phyloP scores from a whole-genome alignment of 2,329 filamentous ascomycete species.

The Penicillium sp. region DNA sequence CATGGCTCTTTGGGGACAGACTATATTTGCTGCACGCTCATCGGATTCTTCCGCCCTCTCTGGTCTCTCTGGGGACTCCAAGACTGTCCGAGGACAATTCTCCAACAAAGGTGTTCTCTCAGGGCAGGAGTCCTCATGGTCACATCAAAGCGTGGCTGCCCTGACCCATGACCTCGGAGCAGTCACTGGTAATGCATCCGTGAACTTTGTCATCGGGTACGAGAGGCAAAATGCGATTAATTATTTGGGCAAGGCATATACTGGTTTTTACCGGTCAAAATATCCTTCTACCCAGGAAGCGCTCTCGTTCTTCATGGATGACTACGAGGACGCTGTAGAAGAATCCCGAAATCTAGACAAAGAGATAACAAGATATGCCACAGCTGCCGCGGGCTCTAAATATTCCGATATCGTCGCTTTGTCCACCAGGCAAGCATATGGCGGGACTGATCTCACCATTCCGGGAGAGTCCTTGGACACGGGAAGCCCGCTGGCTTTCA shows the following conservation, averaged over 20 bases:
- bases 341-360: slow-evolving; percentile 34
- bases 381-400: slow-evolving; percentile 31
- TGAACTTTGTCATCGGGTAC: slow-evolving; percentile 42
- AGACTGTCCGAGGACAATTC: slow-evolving; percentile 31
- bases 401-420: slow-evolving; percentile 41
- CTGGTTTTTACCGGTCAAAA: slow-evolving; percentile 37
- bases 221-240: slow-evolving; percentile 39
- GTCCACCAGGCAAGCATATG: slow-evolving; percentile 40
- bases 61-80: slow-evolving; percentile 26
- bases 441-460: slow-evolving; percentile 39
- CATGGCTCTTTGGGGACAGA: slow-evolving; percentile 42
- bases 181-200: slow-evolving; percentile 24
- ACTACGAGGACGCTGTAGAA: slow-evolving; percentile 34
- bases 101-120: slow-evolving; percentile 27
- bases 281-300: slow-evolving; percentile 33
- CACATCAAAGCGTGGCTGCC: slow-evolving; percentile 30
- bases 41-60: slow-evolving; percentile 25
- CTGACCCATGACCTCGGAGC: slow-evolving; percentile 39
- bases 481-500: slow-evolving; percentile 32
- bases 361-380: slow-evolving; percentile 27
- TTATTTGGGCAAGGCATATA: slow-evolving; percentile 38
- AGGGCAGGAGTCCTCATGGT: slow-evolving; percentile 22
- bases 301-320: slow-evolving; percentile 37
- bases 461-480: slow-evolving; percentile 31
- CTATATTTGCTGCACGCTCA: slow-evolving; percentile 37